These are phyloP conservation scores for Oryza coarctata DNA, from an alignment of 176 grass and related monocot genomes.

Conservation along the genomic window DNA sequence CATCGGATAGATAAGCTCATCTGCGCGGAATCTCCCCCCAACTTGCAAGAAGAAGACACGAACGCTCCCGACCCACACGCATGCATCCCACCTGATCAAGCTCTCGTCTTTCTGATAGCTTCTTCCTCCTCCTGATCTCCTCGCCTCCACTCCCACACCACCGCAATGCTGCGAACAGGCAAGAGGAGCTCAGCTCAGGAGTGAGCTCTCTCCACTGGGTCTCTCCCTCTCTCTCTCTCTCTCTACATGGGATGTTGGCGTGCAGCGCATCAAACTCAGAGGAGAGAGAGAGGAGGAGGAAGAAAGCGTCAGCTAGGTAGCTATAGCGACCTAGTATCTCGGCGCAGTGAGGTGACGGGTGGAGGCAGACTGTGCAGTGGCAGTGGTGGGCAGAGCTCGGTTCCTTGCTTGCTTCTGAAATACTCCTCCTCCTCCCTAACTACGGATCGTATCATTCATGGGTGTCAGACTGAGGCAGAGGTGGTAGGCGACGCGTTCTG, in stretches of 20 bases:
- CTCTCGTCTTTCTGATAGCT: too few relatives aligned
- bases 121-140: too few relatives aligned
- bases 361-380: conserved; percentile 22
- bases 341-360: neutral
- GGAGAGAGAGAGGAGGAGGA: too few relatives aligned
- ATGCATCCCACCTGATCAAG: too few relatives aligned
- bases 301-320: neutral
- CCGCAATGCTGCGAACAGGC: too few relatives aligned
- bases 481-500: neutral
- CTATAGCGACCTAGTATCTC: neutral
- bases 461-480: conserved; percentile 33
- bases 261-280: neutral
- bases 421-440: conserved; percentile 32
- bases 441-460: conserved; percentile 48
- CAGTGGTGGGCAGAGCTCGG: neutral
- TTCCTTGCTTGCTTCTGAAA: conserved; percentile 50
- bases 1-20: too few relatives aligned
- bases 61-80: too few relatives aligned
- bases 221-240: too few relatives aligned
- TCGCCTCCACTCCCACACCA: too few relatives aligned
- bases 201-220: too few relatives aligned
- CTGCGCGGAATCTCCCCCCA: too few relatives aligned
- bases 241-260: neutral
- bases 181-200: neutral
- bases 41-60: too few relatives aligned